These are phyloP conservation scores for Trametes sanguinea DNA, from an alignment of 768 basidiomycete species.

Conservation along the genomic window DNA sequence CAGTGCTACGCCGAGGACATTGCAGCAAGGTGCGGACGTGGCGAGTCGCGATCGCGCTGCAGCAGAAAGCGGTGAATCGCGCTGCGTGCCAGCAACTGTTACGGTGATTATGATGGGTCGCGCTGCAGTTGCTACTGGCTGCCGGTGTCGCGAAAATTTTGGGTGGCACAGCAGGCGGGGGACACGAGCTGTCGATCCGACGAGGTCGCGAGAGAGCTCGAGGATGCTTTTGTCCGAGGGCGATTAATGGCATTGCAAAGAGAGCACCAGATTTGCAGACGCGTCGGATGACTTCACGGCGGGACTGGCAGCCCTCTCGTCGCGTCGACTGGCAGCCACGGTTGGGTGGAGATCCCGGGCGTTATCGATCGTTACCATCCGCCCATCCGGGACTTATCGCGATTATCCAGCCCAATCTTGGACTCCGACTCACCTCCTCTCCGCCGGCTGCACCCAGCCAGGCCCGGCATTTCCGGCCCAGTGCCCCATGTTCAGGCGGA, in stretches of 20 bases:
- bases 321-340: background rate
- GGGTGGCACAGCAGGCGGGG: slow-evolving; percentile 7
- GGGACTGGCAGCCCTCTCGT: background rate
- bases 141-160: background rate
- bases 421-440: slow-evolving; percentile 1
- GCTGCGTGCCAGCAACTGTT: background rate
- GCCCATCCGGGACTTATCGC: slow-evolving; percentile 12
- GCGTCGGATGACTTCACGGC: background rate
- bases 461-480: slow-evolving; percentile 1
- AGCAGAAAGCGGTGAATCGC: background rate
- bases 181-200: too few relatives aligned
- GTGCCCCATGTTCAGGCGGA: slow-evolving; percentile 9
- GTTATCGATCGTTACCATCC: slow-evolving; percentile 24
- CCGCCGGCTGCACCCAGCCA: slow-evolving; percentile 2
- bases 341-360: background rate
- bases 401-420: slow-evolving; percentile 12
- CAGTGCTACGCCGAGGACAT: background rate
- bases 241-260: background rate
- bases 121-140: background rate
- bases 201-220: too few relatives aligned
- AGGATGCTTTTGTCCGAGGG: too few relatives aligned
- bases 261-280: slow-evolving; percentile 9
- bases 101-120: slow-evolving; percentile 3
- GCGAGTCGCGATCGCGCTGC: background rate
- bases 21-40: background rate